Conservation (phyloP, 805 yeast species). For the Grigorovia humatica region DNA sequence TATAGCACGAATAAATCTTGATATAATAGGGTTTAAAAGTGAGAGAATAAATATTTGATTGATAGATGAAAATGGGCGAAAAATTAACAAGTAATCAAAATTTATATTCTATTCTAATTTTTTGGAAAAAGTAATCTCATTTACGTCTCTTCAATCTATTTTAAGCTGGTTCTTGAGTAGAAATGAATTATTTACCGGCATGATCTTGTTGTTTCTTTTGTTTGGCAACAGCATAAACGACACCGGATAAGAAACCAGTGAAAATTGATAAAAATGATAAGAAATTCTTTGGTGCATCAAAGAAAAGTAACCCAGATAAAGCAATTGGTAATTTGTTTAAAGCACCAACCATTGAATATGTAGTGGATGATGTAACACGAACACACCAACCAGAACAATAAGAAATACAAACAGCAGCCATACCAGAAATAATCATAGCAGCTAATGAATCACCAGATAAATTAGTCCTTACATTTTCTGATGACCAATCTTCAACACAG, state of each 20-base stretch:
- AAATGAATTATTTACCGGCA: not conserved
- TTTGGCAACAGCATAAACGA: constrained; percentile 92
- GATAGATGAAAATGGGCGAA: no score
- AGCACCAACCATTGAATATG: constrained; percentile 99
- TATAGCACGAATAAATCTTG: no score
- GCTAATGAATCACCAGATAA: constrained; percentile 66
- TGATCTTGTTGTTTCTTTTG: constrained; percentile 54
- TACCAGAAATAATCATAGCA: constrained; percentile 83
- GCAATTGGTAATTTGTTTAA: constrained; percentile 97
- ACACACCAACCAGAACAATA: constrained; percentile 99
- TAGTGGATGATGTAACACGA: constrained; percentile 95
- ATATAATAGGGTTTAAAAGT: not conserved
- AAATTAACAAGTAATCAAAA: no score
- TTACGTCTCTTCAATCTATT: not conserved
- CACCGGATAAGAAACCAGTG: constrained; percentile 90
- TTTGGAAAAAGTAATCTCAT: no score
- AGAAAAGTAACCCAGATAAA: constrained; percentile 85
- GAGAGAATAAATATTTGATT: no score
- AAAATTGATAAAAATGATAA: constrained; percentile 83
- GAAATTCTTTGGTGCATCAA: constrained; percentile 91
- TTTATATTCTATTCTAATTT: no score
- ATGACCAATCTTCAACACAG: constrained; percentile 85
- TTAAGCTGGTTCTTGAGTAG: no score
- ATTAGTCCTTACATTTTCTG: constrained; percentile 61
- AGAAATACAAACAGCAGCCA: constrained; percentile 91